These are phyloP conservation scores for Cercophora scortea DNA, from an alignment of 495 filamentous ascomycete species.

Conservation along the genomic window DNA sequence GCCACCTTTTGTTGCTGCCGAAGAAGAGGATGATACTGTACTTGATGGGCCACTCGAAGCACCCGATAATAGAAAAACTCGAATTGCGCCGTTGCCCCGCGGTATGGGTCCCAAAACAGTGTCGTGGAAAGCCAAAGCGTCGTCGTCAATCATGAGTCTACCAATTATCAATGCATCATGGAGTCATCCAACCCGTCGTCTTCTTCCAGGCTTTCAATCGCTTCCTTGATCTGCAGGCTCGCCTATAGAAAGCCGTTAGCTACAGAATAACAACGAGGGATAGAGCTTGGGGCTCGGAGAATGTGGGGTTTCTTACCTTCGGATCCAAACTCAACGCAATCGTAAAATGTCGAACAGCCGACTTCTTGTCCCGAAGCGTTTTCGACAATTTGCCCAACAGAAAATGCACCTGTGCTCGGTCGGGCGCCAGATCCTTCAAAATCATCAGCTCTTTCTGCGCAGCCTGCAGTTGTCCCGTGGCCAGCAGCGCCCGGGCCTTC, in stretches of 20 bases:
- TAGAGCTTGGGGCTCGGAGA: too few species aligned
- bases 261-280: too few species aligned
- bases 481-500: constrained; percentile 81
- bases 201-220: constrained; percentile 83
- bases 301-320: constrained; percentile 56
- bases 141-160: constrained; percentile 19
- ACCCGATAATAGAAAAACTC: too few species aligned
- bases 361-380: constrained; percentile 63
- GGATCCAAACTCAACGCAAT: constrained; percentile 92
- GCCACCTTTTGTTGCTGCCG: too few species aligned
- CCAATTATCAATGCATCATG: constrained; percentile 32
- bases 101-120: too few species aligned
- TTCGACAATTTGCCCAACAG: constrained; percentile 84
- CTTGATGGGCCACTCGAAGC: too few species aligned
- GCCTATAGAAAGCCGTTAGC: constrained; percentile 45
- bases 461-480: constrained; percentile 57
- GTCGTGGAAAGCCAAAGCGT: neutral
- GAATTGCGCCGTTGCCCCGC: too few species aligned
- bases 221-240: constrained; percentile 82
- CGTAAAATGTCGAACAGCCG: constrained; percentile 86
- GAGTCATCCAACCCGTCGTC: constrained; percentile 71
- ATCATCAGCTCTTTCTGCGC: constrained; percentile 74
- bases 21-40: too few species aligned
- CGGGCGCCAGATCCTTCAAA: constrained; percentile 81
- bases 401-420: constrained; percentile 94